phyloP scores from a whole-genome alignment of 2,329 filamentous ascomycete genomes.

The Pseudonectria foliicola region DNA sequence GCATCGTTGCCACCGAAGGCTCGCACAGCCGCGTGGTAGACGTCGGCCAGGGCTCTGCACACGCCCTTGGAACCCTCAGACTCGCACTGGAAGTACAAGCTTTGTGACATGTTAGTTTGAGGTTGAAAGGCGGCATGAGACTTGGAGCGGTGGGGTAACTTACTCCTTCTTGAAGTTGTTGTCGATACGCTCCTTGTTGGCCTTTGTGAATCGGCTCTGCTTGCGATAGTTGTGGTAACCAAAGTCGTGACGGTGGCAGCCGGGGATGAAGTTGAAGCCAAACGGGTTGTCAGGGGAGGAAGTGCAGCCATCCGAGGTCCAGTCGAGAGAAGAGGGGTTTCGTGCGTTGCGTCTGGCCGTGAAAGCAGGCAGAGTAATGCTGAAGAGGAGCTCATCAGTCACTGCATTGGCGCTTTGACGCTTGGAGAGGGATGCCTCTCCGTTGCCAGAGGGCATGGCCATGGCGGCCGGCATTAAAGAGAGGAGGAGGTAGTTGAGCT shows the following conservation, averaged over 20 bases:
- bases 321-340: slow-evolving; percentile 33
- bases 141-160: slow-evolving; percentile 6
- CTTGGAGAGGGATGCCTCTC: slow-evolving; percentile 6
- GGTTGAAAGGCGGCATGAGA: not conserved
- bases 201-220: slow-evolving; percentile 39
- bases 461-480: slow-evolving; percentile 16
- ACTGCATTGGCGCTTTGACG: slow-evolving; percentile 21
- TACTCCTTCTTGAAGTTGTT: slow-evolving; percentile 41
- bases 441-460: slow-evolving; percentile 13
- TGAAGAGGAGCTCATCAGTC: slow-evolving; percentile 43
- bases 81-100: slow-evolving; percentile 31
- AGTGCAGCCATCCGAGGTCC: slow-evolving; percentile 37
- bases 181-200: slow-evolving; percentile 38
- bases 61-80: slow-evolving; percentile 9
- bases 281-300: slow-evolving; percentile 36
- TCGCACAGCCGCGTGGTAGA: slow-evolving; percentile 33
- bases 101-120: slow-evolving; percentile 6
- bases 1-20: slow-evolving; percentile 29
- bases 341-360: slow-evolving; percentile 30
- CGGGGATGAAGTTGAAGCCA: slow-evolving; percentile 35
- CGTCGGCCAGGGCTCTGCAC: slow-evolving; percentile 31
- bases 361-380: slow-evolving; percentile 35
- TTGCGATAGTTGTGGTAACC: slow-evolving; percentile 46
- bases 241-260: slow-evolving; percentile 50
- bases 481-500: slow-evolving; percentile 20